phyloP scores from a whole-genome alignment of 805 yeast species.

The Phaffomyces opuntiae region DNA sequence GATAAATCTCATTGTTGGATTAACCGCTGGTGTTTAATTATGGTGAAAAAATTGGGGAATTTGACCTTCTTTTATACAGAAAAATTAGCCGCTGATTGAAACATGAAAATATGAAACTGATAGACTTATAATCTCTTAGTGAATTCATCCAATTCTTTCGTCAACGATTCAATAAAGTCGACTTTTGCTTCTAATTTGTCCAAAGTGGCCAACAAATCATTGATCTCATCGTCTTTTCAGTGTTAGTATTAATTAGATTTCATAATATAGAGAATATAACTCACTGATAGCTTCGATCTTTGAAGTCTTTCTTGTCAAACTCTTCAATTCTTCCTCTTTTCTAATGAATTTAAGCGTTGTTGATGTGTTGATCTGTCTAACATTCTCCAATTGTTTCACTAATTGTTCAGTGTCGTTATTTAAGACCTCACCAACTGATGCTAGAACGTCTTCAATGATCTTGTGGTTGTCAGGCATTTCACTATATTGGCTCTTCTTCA shows the following conservation, averaged over 20 bases:
- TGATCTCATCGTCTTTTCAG: constrained; percentile 24
- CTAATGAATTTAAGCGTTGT: constrained; percentile 45
- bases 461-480: constrained; percentile 13
- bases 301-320: constrained; percentile 17
- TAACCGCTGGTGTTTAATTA: no score
- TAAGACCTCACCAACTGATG: constrained; percentile 27
- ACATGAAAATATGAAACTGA: no score
- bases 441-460: constrained; percentile 22
- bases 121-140: constrained; percentile 3
- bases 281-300: constrained; percentile 15
- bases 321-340: constrained; percentile 35
- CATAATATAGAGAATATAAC: neutral
- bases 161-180: constrained; percentile 12
- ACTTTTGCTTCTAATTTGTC: constrained; percentile 11
- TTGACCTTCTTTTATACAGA: no score
- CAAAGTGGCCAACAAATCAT: constrained; percentile 7
- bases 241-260: neutral
- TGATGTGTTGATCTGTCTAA: constrained; percentile 52
- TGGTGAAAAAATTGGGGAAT: no score
- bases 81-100: no score
- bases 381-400: constrained; percentile 36
- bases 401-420: constrained; percentile 33
- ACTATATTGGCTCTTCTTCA: no score
- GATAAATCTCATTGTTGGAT: no score
- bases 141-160: constrained; percentile 14